Conservation (phyloP, 2,329 filamentous ascomycete genomes). For the Clonostachys rhizophaga region DNA sequence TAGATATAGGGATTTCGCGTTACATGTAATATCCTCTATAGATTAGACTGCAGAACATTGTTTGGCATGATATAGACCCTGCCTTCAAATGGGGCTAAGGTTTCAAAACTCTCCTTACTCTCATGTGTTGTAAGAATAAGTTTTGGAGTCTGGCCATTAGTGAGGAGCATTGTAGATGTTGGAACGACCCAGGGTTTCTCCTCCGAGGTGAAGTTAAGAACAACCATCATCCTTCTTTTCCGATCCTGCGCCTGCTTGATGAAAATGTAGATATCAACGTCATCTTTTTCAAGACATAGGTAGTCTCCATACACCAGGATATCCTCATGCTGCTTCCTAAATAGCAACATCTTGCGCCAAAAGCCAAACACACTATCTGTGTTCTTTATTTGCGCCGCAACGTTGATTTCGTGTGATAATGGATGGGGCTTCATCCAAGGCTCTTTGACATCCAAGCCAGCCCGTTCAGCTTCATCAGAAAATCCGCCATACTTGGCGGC, state of each 20-base stretch:
- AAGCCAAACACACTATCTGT: slow-evolving; percentile 10
- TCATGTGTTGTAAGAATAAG: too few species aligned
- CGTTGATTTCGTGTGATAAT: slow-evolving; percentile 4
- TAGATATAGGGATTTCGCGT: too few species aligned
- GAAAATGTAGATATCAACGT: slow-evolving; percentile 12
- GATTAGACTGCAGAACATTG: too few species aligned
- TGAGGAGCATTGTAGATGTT: neutral
- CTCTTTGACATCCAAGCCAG: slow-evolving; percentile 2
- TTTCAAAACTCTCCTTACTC: slow-evolving; percentile 7
- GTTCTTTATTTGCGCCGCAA: slow-evolving; percentile 3
- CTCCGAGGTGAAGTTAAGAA: slow-evolving; percentile 22
- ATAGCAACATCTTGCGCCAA: slow-evolving; percentile 20
- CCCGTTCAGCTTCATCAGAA: slow-evolving; percentile 14
- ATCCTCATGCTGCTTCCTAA: slow-evolving; percentile 21
- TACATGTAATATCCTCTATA: too few species aligned
- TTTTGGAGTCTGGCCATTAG: too few species aligned
- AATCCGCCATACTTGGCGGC: slow-evolving; percentile 21
- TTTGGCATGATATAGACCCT: slow-evolving; percentile 13
- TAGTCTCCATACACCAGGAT: slow-evolving; percentile 27
- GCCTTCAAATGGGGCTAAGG: slow-evolving; percentile 21
- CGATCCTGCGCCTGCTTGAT: slow-evolving; percentile 19
- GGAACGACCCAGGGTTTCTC: slow-evolving; percentile 16
- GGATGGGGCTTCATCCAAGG: slow-evolving; percentile 8
- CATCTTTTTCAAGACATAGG: slow-evolving; percentile 10
- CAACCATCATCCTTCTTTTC: slow-evolving; percentile 15